Evolutionary conservation across 345 rosid species (phyloP), one percentile per base, ranked within the genome.

Genomic region (Syzygium aromaticum): DNA sequence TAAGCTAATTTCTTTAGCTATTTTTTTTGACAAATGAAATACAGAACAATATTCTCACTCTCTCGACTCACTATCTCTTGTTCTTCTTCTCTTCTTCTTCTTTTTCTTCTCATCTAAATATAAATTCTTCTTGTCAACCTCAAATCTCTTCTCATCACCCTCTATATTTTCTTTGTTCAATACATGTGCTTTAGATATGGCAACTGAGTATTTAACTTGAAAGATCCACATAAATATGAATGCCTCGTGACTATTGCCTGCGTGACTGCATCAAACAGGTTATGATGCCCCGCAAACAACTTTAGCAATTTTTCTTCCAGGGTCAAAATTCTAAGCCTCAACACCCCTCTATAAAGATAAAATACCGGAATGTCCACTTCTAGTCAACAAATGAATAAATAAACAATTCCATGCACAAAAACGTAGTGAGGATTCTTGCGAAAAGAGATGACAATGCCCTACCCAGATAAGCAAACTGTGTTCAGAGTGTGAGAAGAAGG

Each of bases 401-500:
- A 85, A 54, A 73, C 27, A 73, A 73, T 19, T 38, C 27, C 27
- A 73, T 73, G 49, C 49, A 63, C 46, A 85, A 85, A 53, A 85
- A 40, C 15, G 12, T 5, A 86, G 30, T 11, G 33, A 17, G 83
- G 43, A 83, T 49, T 52, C 46, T 8, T 4, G 82, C 11, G 23
- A 10, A 40, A 22, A 52, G 85, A 85, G 88, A 89, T 77, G 87
- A 90, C 87, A 54, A 51, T 64, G 80, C 77, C 85, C 87, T 95
- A 98, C 99, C 99, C 99, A 10, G 98, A 89, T 88, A 95, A 90
- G 91, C 99, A 98, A 89, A 96, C 95, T 1, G 99, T 98, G 90
- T 98, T 98, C 21, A 98, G 94, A 87, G 97, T 96, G 88, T 98
- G 99, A 52, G 99, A 98, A 90, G 99, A 98, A 90, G 99, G 99